Evolutionary conservation across 2,329 filamentous ascomycete species (phyloP).

Genomic region (Didymella arachidicola): DNA sequence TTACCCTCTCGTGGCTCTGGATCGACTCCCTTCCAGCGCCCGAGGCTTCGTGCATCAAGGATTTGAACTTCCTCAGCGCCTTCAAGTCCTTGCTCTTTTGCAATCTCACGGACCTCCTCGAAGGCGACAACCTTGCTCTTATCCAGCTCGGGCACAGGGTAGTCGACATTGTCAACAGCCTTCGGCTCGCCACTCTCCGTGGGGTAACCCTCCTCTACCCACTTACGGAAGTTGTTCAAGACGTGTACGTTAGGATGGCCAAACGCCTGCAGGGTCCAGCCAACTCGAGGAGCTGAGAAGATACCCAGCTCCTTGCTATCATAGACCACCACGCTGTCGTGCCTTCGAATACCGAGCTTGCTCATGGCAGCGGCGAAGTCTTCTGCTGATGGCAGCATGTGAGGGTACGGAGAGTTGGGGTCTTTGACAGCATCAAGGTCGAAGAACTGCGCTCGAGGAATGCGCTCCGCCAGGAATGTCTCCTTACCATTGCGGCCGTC

Average conservation of each 20-base stretch:
- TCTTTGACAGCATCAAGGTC: constrained; percentile 94
- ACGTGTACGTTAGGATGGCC: constrained; percentile 89
- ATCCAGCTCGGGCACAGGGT: constrained; percentile 57
- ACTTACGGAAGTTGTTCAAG: constrained; percentile 94
- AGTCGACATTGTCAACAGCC: constrained; percentile 52
- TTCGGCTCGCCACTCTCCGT: constrained; percentile 78
- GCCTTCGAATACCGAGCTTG: constrained; percentile 81
- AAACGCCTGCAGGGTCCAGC: constrained; percentile 91
- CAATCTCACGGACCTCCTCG: constrained; percentile 81
- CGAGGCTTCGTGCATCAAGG: constrained; percentile 81
- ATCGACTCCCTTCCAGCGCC: constrained; percentile 81
- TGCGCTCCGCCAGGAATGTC: constrained; percentile 80
- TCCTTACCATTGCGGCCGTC: constrained; percentile 82
- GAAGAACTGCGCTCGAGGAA: constrained; percentile 93
- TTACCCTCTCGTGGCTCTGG: constrained; percentile 84
- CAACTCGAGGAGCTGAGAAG: constrained; percentile 91
- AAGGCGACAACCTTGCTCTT: constrained; percentile 76
- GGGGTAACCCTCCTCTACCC: constrained; percentile 83
- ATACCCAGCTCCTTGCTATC: constrained; percentile 91
- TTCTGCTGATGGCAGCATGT: constrained; percentile 88
- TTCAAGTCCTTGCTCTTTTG: constrained; percentile 79
- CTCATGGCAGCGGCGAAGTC: constrained; percentile 89
- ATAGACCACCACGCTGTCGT: constrained; percentile 93
- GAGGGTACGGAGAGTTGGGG: constrained; percentile 85
- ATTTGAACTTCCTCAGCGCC: constrained; percentile 85